A percentile compares a stretch with the other conserved stretches of the same genome.
Evolutionary conservation across 371 early-diverging fungal species (phyloP).

Genomic region (Syncephalastrum contaminatum): DNA sequence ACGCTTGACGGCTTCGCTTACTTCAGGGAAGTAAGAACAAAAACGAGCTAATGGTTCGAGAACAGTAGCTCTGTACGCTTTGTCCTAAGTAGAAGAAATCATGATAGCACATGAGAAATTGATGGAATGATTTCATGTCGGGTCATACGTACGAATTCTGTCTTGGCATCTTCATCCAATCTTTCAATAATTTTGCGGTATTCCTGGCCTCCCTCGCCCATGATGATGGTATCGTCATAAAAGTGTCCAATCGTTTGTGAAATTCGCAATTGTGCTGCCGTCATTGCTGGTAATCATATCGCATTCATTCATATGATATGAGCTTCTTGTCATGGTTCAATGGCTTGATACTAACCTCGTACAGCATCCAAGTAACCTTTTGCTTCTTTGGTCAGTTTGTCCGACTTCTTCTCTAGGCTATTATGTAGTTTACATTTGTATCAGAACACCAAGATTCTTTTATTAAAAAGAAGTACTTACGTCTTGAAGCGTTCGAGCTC

Average conservation of each 20-base stretch:
- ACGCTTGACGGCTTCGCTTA: conserved; percentile 88
- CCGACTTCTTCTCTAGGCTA: conserved; percentile 85
- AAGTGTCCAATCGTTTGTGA: conserved; percentile 77
- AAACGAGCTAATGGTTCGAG: conserved; percentile 86
- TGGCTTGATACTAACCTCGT: conserved; percentile 48
- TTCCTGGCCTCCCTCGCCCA: conserved; percentile 50
- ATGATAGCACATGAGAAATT: neutral
- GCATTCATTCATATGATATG: neutral
- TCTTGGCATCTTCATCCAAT: conserved; percentile 79
- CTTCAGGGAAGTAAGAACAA: conserved; percentile 87
- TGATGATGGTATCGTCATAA: conserved; percentile 53
- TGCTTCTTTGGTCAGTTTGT: conserved; percentile 88
- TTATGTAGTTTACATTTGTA: neutral
- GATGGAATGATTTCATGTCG: neutral
- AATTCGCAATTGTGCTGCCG: conserved; percentile 79
- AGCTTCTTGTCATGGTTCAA: neutral
- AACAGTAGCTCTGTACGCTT: conserved; percentile 79
- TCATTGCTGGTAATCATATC: conserved; percentile 59
- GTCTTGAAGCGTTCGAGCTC: conserved; percentile 79
- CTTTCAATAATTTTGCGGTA: conserved; percentile 77
- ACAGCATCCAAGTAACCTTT: conserved; percentile 90
- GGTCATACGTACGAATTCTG: conserved; percentile 57
- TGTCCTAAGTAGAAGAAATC: conserved; percentile 54
- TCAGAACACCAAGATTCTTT: neutral
- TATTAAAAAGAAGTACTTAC: conserved; percentile 37